Conservation (phyloP, 2,329 filamentous ascomycete species). For the Incumbomyces lentus region DNA sequence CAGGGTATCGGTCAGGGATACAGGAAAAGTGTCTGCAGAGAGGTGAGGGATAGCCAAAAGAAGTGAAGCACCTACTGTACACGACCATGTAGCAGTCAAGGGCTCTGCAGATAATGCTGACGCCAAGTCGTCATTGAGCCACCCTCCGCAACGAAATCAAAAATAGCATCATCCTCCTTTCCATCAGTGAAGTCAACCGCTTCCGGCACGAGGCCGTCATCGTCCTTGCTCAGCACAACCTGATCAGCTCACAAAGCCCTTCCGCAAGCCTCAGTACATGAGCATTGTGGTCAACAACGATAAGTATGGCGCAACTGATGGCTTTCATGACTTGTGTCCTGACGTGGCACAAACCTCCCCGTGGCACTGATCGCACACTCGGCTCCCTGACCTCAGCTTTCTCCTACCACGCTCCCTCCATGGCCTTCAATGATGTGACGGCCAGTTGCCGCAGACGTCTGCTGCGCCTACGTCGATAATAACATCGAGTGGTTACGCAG, state of each 20-base stretch:
- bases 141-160: conserved; percentile 15
- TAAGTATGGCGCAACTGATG: conserved; percentile 10
- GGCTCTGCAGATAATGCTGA: conserved; percentile 10
- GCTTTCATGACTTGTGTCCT: conserved; percentile 13
- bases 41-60: neutral
- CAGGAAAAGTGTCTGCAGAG: neutral
- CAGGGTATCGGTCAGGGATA: neutral
- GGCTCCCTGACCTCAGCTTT: conserved; percentile 11
- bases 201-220: conserved; percentile 9
- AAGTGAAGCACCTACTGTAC: conserved; percentile 5
- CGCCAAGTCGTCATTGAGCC: conserved; percentile 12
- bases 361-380: no score
- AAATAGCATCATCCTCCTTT: conserved; percentile 12
- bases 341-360: conserved; percentile 12
- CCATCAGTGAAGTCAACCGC: conserved; percentile 9
- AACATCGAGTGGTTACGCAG: conserved; percentile 11
- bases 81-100: conserved; percentile 13
- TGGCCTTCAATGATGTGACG: conserved; percentile 13
- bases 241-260: conserved; percentile 10
- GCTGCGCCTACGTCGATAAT: conserved; percentile 14
- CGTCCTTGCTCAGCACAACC: conserved; percentile 2
- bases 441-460: conserved; percentile 11
- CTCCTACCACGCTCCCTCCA: conserved; percentile 9
- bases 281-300: conserved; percentile 12
- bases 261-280: conserved; percentile 10